Base-by-base conservation (phyloP, 2,329 filamentous ascomycete genomes). In the Phaeosphaeriaceae sp. region DNA sequence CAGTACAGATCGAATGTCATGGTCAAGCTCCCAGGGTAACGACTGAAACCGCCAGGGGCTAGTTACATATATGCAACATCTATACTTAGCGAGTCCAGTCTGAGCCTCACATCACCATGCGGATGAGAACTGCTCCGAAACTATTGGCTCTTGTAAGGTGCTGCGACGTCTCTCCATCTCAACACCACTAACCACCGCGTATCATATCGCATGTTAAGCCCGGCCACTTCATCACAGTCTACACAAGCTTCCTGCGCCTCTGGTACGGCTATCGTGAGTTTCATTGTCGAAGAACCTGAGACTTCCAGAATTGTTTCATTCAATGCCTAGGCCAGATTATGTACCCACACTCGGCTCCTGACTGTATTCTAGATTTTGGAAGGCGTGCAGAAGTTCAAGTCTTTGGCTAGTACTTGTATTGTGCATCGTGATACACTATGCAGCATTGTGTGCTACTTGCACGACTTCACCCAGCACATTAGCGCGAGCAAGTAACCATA, bases 31-130 rank as follows among this genome's bases (percentile, higher is more conserved):
- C 50, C 62, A 66, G 58, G 60, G 57, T 61, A 57, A 47, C 56
- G 48, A 59, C 64, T 71, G 68, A 71, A 72, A 72, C 67, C 67
- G 60, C 68, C 67, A 63, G 60, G 60, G 61, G 55, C 52, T 48
- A 49, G 64, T 70, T 72, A 66, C 66, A 72, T 55, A 50, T 66
- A 48, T 70, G 64, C 64, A 60, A 66, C 67, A 56, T 54, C 68
- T 67, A 67, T 64, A 67, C 67, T 63, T 72, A 71, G 70, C 58
- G 57, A 57, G 40, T 51, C 58, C 59, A 51, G 54, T 52, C 50
- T 59, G 40, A 54, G 56, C 42, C 54, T 51, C 45, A 42, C 47
- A 46, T 37, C 46, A 32, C 51, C 53, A 63, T 59, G 63, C 64
- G 66, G 67, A 52, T 64, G 46, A 43, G 26, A 28, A 46, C 50